Evolutionary conservation across 2,329 filamentous ascomycete species (phyloP).

Genomic region (Stachybotrys echinatus): DNA sequence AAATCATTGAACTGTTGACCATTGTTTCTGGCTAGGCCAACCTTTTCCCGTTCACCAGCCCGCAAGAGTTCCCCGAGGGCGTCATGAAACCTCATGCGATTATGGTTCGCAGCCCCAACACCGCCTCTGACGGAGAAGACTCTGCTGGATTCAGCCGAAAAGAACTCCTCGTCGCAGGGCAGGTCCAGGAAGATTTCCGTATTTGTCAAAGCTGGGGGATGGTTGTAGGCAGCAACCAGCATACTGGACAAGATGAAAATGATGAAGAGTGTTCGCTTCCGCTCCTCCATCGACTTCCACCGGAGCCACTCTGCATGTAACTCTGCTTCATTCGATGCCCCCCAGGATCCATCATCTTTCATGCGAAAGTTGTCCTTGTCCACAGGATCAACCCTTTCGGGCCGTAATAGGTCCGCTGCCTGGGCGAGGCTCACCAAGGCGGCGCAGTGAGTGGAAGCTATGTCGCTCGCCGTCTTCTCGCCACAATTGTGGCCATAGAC

Average conservation of each 20-base stretch:
- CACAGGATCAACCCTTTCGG: conserved; percentile 36
- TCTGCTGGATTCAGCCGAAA: conserved; percentile 76
- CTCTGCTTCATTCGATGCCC: conserved; percentile 38
- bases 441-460: conserved; percentile 87
- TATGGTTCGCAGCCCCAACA: conserved; percentile 60
- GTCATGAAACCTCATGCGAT: conserved; percentile 71
- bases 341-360: conserved; percentile 46
- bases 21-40: conserved; percentile 31
- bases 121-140: conserved; percentile 77
- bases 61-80: conserved; percentile 77
- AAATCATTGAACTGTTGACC: conserved; percentile 2
- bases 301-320: conserved; percentile 65
- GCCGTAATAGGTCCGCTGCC: conserved; percentile 67
- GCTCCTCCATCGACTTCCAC: conserved; percentile 86
- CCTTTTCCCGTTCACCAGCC: conserved; percentile 63
- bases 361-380: conserved; percentile 53
- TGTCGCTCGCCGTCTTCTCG: conserved; percentile 85
- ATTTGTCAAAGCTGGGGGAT: conserved; percentile 84
- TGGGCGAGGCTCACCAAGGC: conserved; percentile 86
- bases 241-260: conserved; percentile 91
- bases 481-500: conserved; percentile 94
- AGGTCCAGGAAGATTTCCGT: conserved; percentile 87
- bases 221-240: conserved; percentile 87
- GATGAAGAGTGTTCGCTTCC: conserved; percentile 86
- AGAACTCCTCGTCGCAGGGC: conserved; percentile 90